These are phyloP conservation scores for Senna siamea DNA, from an alignment of 306 rosid genomes.

Conservation along the genomic window DNA sequence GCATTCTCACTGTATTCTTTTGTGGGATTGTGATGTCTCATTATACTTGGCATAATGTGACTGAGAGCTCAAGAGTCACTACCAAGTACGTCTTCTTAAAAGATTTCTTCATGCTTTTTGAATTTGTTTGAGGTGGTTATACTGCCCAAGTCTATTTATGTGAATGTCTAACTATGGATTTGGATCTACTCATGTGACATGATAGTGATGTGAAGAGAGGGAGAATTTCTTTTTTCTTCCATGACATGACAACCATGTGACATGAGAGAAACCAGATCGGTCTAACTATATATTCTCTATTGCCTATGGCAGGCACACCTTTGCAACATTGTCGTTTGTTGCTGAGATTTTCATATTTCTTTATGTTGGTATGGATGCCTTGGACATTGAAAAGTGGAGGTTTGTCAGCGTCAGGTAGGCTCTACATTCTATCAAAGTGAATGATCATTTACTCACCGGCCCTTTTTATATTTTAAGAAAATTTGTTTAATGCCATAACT, in stretches of 20 bases:
- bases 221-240: neutral
- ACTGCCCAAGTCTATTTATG: slow-evolving; percentile 23
- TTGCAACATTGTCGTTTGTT: slow-evolving; percentile 95
- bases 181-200: neutral
- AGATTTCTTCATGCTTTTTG: slow-evolving; percentile 27
- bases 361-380: slow-evolving; percentile 98
- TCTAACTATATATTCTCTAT: slow-evolving; percentile 27
- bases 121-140: slow-evolving; percentile 4
- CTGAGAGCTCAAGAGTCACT: slow-evolving; percentile 89
- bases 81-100: slow-evolving; percentile 72
- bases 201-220: neutral
- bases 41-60: slow-evolving; percentile 97
- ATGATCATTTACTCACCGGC: slow-evolving; percentile 23
- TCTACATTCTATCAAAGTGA: neutral
- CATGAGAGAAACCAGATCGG: neutral
- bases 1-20: slow-evolving; percentile 96
- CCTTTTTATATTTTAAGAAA: slow-evolving; percentile 21
- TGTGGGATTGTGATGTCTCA: slow-evolving; percentile 99
- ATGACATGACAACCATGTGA: too few relatives aligned
- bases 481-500: slow-evolving; percentile 6
- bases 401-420: slow-evolving; percentile 88
- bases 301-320: slow-evolving; percentile 74
- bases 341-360: slow-evolving; percentile 87
- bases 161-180: neutral
- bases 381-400: slow-evolving; percentile 98